Base-by-base conservation (phyloP, 805 yeast genomes). In the Saccharomycopsis sp. region DNA sequence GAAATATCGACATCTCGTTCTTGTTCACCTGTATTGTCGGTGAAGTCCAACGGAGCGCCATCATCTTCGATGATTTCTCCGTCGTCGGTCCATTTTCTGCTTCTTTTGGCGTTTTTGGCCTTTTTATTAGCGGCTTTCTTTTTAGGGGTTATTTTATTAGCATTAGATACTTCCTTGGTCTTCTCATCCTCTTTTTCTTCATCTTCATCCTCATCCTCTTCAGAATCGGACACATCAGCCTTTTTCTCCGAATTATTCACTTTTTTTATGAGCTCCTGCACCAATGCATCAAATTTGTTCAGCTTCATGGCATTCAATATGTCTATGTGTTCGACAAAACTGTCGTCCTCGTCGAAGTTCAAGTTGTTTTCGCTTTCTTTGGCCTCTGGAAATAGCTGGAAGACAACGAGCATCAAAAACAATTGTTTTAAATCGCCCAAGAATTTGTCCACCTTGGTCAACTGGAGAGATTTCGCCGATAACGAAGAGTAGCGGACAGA, bases 311-410 rank as follows among this genome's bases (percentile, higher is more conserved):
- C 63, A 52, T 53, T 59, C 62, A 4, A 16, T 9, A 47, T 55
- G 46, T 59, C 87, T 85, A 64, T 81, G 83, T 2, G 71, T 65
- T 46, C 64, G 66, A 59, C 80, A 76, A 55, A 82, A 67, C 59
- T 84, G 68, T 66, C 61, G 71, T 74, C 55, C 70, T 71, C 63
- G 80, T 23, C 74, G 73, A 51, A 79, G 64, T 60, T 82, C 84
- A 15, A 72, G 71, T 20, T 74, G 69, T 37, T 70, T 69, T 54
- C 73, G 65, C 53, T 73, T 73, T 14, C 76, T 78, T 40, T 78
- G 4, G 48, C 48, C 7, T 44, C 77, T 21, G 70, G 48, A 18
- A 44, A 44, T 4, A 44, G 21, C 21, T 18, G 18, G 48, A 44
- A 44, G 16, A 44, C 9, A 44, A 44, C 21, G 20, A 44, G 16